Evolutionary conservation across 1,284 basidiomycete genomes (phyloP).

Genomic region (Papiliotrema nemorosa): DNA sequence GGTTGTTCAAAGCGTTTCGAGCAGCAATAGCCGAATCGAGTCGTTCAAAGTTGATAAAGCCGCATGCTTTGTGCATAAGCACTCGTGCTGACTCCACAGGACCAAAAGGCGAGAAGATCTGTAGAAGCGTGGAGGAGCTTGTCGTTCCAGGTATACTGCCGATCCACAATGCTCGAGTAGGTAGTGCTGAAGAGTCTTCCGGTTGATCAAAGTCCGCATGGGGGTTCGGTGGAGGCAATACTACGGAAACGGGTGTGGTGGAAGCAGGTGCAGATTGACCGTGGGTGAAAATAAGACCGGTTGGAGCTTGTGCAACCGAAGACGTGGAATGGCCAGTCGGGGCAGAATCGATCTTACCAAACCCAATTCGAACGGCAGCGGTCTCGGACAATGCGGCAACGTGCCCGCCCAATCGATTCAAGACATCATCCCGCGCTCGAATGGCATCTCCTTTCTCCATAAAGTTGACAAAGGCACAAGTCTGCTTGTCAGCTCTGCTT

Average conservation of each 20-base stretch:
- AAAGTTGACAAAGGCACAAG: constrained; percentile 98
- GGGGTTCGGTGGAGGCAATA: constrained; percentile 46
- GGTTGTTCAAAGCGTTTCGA: constrained; percentile 87
- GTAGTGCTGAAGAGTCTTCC: constrained; percentile 57
- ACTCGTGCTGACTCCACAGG: constrained; percentile 95
- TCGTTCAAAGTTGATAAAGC: constrained; percentile 89
- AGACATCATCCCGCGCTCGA: constrained; percentile 91
- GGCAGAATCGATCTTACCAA: constrained; percentile 93
- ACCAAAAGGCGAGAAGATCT: constrained; percentile 86
- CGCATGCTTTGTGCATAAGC: constrained; percentile 83
- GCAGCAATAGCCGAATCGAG: constrained; percentile 94
- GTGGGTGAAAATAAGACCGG: constrained; percentile 53
- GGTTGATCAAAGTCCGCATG: constrained; percentile 25
- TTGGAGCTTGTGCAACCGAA: constrained; percentile 59
- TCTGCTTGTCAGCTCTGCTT: constrained; percentile 53
- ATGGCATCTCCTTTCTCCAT: constrained; percentile 92
- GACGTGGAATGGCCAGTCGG: constrained; percentile 70
- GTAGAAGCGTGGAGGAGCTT: constrained; percentile 82
- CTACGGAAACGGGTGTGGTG: constrained; percentile 2
- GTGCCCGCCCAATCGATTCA: constrained; percentile 88
- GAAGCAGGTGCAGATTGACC: constrained; percentile 45
- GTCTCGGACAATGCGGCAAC: constrained; percentile 84
- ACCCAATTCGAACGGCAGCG: constrained; percentile 92
- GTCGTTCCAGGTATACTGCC: constrained; percentile 91
- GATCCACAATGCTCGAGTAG: constrained; percentile 91